These are phyloP conservation scores for Neurospora hispaniola DNA, from an alignment of 495 filamentous ascomycete genomes.

Conservation along the genomic window DNA sequence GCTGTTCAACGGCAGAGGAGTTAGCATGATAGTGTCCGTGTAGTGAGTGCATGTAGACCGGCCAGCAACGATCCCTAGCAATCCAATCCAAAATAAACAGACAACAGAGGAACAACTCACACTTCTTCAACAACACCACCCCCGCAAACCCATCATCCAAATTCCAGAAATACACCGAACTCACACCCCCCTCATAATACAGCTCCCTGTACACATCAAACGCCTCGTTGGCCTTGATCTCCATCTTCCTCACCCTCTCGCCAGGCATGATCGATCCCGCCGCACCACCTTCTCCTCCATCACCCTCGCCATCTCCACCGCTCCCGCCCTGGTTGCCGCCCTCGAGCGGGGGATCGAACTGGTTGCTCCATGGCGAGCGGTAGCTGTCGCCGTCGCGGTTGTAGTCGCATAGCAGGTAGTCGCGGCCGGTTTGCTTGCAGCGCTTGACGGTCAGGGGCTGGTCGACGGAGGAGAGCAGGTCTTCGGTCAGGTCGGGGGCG, in stretches of 20 bases:
- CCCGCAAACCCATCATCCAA: slow-evolving; percentile 97
- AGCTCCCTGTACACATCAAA: slow-evolving; percentile 96
- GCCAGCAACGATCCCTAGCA: too few relatives aligned
- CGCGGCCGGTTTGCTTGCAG: slow-evolving; percentile 78
- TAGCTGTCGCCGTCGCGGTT: slow-evolving; percentile 98
- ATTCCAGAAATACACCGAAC: slow-evolving; percentile 97
- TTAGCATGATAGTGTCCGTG: too few relatives aligned
- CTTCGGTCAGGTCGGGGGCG: slow-evolving; percentile 86
- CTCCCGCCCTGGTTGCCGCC: slow-evolving; percentile 32
- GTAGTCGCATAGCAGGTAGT: slow-evolving; percentile 98
- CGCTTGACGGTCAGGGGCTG: slow-evolving; percentile 80
- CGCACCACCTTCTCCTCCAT: slow-evolving; percentile 43
- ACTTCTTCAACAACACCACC: slow-evolving; percentile 90
- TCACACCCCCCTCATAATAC: slow-evolving; percentile 95
- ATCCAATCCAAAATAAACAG: not conserved
- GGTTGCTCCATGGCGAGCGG: slow-evolving; percentile 94
- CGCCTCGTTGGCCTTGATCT: slow-evolving; percentile 85
- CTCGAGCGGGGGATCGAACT: slow-evolving; percentile 79
- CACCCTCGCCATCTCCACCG: slow-evolving; percentile 26
- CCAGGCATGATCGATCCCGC: slow-evolving; percentile 50
- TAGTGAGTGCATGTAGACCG: too few relatives aligned
- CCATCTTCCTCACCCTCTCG: slow-evolving; percentile 83
- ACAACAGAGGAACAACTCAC: slow-evolving; percentile 32
- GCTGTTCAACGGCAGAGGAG: slow-evolving; percentile 1
- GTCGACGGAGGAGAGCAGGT: slow-evolving; percentile 94